Evolutionary conservation across 352 stramenopile species (phyloP).

Genomic region (Globisporangium sylvaticum): DNA sequence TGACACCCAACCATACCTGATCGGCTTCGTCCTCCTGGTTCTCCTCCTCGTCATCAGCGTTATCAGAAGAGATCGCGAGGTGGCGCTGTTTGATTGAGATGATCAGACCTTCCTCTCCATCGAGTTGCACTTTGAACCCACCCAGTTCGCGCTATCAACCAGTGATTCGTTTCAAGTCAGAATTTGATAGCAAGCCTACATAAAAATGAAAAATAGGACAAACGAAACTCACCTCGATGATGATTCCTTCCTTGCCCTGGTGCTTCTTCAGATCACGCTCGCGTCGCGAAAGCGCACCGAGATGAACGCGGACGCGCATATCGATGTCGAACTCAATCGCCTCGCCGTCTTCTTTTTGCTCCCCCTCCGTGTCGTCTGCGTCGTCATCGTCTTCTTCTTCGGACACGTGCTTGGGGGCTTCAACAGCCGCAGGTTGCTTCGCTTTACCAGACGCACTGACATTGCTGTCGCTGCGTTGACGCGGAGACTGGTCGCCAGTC

Average conservation of each 20-base stretch:
- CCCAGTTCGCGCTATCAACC: conserved; percentile 18
- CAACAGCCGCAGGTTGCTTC: not conserved
- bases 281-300: conserved; percentile 35
- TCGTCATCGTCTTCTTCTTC: conserved; percentile 25
- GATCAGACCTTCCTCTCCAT: conserved; percentile 41
- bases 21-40: conserved; percentile 31
- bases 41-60: conserved; percentile 28
- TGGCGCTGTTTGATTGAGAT: conserved; percentile 58
- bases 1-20: conserved; percentile 10
- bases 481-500: conserved; percentile 1
- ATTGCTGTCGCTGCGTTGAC: not conserved
- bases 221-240: conserved; percentile 42
- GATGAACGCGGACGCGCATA: conserved; percentile 51
- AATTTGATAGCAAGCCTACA: not conserved
- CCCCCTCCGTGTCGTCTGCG: conserved; percentile 29
- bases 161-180: not conserved
- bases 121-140: conserved; percentile 50
- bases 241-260: conserved; percentile 58
- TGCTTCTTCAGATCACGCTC: conserved; percentile 72
- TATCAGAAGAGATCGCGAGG: conserved; percentile 30
- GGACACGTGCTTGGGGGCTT: conserved; percentile 23
- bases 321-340: conserved; percentile 42
- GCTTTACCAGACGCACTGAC: not conserved
- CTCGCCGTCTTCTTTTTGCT: conserved; percentile 44
- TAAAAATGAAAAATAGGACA: not conserved